Base-by-base conservation (phyloP, 2,329 filamentous ascomycete species). In the Cercospora berteroae region DNA sequence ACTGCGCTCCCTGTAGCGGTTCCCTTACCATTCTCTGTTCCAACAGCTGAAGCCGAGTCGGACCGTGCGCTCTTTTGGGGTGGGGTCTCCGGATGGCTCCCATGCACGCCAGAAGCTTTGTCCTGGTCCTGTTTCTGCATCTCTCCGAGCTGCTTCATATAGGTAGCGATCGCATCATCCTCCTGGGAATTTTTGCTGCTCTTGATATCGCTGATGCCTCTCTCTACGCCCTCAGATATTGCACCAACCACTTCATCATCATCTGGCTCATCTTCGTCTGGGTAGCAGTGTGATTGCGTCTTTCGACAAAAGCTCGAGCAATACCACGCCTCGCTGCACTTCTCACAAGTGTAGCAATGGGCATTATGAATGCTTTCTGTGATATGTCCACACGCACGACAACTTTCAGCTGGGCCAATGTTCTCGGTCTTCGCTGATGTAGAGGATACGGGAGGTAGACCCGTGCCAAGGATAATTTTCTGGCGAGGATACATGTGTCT, bases 211-310 rank as follows among this genome's bases (percentile, higher is more conserved):
- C 48, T 55, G 42, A 23, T 33, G 23, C 12, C n/a, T n/a, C 5
- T 3, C 20, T 23, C 39, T 27, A 27, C 18, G 16, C 18, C 7
- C n/a, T 36, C 16, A 16, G 31, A 60, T 20, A 23, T 33, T 16
- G 13, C 8, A n/a, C 16, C 20, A n/a, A n/a, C 20, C 39, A 31
- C 27, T 33, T 36, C 42, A 27, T 12, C 31, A n/a, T 61, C 60
- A 10, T 52, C 44, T 50, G 10, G 56, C 56, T 59, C 27, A 20
- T 18, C 39, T n/a, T 61, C 60, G 6, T 62, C 60, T 50, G 60
- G 60, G 31, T 62, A 31, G 39, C 29, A 55, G 29, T 55, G 48
- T 27, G 48, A 55, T 55, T 55, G 48, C 48, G 48, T 55, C 48
- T 55, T 13, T 27, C 23, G 23, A 25, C 48, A 55, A 55, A 55